Evolutionary conservation across 208 protist species (phyloP).

Genomic region (Acanthamoeba lenticulata): DNA sequence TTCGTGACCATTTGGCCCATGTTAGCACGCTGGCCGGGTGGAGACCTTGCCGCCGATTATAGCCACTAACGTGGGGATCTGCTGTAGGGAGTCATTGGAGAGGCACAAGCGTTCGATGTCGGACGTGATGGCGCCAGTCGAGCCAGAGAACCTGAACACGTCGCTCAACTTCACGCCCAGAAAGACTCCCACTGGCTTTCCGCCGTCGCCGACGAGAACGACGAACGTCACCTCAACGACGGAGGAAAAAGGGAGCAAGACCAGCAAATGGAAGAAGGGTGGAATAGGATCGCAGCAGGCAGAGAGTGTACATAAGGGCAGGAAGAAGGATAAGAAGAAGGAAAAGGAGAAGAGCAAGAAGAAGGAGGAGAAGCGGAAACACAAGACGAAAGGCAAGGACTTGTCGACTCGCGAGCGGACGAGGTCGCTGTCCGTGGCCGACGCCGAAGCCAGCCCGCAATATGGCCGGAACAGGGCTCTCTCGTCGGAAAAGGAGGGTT

Average conservation of each 20-base stretch:
- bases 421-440: background rate
- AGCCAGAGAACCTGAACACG: too few relatives aligned
- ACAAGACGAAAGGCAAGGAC: background rate
- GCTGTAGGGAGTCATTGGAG: too few relatives aligned
- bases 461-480: constrained; percentile 1
- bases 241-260: background rate
- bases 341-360: background rate
- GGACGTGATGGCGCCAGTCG: background rate
- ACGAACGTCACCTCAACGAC: background rate
- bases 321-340: background rate
- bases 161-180: background rate
- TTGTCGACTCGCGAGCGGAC: background rate
- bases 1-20: background rate
- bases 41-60: too few relatives aligned
- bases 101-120: background rate
- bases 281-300: background rate
- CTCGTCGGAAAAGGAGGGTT: background rate
- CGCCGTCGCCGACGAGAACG: background rate
- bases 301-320: constrained; percentile 34
- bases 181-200: background rate
- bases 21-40: background rate
- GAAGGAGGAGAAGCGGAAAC: background rate
- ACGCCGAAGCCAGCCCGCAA: background rate
- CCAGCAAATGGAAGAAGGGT: background rate
- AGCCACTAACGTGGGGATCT: too few relatives aligned